phyloP scores from a whole-genome alignment of 805 yeast species.

The Zygotorulaspora sp. region DNA sequence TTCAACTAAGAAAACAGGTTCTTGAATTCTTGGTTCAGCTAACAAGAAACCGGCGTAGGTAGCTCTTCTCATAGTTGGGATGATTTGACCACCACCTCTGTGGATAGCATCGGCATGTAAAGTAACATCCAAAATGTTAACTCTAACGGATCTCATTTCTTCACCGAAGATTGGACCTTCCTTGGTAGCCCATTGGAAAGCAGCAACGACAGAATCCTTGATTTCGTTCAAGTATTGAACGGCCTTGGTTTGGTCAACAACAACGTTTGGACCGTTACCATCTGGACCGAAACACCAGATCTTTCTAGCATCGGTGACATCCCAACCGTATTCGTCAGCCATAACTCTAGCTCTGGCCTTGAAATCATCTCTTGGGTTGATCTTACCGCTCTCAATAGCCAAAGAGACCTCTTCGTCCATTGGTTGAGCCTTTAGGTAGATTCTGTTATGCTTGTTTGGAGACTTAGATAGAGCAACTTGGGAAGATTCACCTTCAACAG shows the following conservation, averaged over 20 bases:
- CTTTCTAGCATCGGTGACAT: slow-evolving; percentile 99
- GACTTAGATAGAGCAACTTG: slow-evolving; percentile 97
- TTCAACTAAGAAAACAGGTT: slow-evolving; percentile 98
- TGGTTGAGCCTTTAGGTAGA: slow-evolving; percentile 96
- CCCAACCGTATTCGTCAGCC: slow-evolving; percentile 99
- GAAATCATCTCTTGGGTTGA: slow-evolving; percentile 95
- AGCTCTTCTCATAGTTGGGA: slow-evolving; percentile 99
- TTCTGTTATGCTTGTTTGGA: slow-evolving; percentile 99
- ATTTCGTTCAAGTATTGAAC: slow-evolving; percentile 98
- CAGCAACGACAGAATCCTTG: slow-evolving; percentile 99
- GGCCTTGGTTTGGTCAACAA: slow-evolving; percentile 99
- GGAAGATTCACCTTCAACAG: slow-evolving; percentile 88
- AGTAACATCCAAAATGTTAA: slow-evolving; percentile 98
- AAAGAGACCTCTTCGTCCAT: slow-evolving; percentile 84
- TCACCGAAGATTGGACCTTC: slow-evolving; percentile 99
- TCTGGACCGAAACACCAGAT: slow-evolving; percentile 99
- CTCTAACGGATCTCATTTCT: slow-evolving; percentile 90
- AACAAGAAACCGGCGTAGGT: slow-evolving; percentile 96
- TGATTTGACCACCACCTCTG: slow-evolving; percentile 99
- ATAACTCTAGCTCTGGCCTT: slow-evolving; percentile 97
- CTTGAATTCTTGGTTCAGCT: slow-evolving; percentile 98
- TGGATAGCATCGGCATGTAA: slow-evolving; percentile 99
- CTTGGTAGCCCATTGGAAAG: slow-evolving; percentile 99
- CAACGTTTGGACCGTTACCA: slow-evolving; percentile 97
- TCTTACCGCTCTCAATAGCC: slow-evolving; percentile 90